Evolutionary conservation across 768 basidiomycete genomes (phyloP), one percentile per base, ranked within the genome.

Genomic region (Naematelia encephala): DNA sequence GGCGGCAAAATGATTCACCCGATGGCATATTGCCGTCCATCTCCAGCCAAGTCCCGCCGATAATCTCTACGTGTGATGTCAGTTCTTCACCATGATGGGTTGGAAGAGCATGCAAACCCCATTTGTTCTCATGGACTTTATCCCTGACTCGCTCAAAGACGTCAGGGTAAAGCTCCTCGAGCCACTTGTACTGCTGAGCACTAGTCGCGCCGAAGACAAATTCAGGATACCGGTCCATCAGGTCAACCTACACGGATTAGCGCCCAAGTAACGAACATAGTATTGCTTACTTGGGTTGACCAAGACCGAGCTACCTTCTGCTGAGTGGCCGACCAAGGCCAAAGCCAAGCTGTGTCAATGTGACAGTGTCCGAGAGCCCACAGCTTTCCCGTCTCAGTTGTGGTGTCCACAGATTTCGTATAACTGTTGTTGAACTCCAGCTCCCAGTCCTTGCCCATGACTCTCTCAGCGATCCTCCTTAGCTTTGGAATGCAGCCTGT

Each of bases 261-360:
- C n/a, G n/a, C n/a, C n/a, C n/a, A n/a, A n/a, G n/a, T n/a, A n/a
- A n/a, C n/a, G n/a, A n/a, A n/a, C n/a, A n/a, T n/a, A n/a, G n/a
- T n/a, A n/a, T n/a, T n/a, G n/a, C n/a, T n/a, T n/a, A n/a, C n/a
- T n/a, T n/a, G 92, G 1, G 93, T 93, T 0, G 90, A 86, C 92
- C 93, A 97, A 0, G 89, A 91, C 12, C 92, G 84, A 5, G 93
- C 93, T 10, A 90, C 88, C 78, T 97, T 94, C 78, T 96, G 92
- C 72, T 94, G 90, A 0, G 93, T 97, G 25, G 87, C 89, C n/a
- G 83, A 82, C 79, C 90, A 93, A 0, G 91, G 91, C 93, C 93
- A 97, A 28, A 89, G 76, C 87, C 88, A 89, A 22, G 88, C 89
- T 0, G 87, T 87, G 72, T 91, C 89, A 60, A 90, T 89, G 74